A percentile compares a stretch with the other conserved stretches of the same genome.
These are phyloP conservation scores for Erodium trifolium DNA, from an alignment of 441 rosid genomes.

Conservation along the genomic window DNA sequence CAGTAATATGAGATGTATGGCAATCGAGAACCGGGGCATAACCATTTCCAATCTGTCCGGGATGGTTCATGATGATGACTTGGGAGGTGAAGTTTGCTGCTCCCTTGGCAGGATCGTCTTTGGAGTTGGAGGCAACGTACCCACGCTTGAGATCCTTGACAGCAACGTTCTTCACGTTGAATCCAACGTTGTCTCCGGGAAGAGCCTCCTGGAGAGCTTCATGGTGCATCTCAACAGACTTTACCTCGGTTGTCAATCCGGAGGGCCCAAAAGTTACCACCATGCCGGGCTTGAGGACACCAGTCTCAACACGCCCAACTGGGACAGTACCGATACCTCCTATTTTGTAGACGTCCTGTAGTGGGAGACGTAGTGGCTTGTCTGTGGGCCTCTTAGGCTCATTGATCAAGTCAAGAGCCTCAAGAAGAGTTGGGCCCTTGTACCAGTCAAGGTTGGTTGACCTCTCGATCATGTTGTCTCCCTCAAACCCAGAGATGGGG, in stretches of 20 bases:
- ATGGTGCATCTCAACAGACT: constrained; percentile 37
- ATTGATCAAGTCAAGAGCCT: constrained; percentile 52
- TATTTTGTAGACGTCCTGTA: constrained; percentile 73
- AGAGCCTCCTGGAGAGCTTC: too few species aligned
- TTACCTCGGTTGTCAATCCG: constrained; percentile 55
- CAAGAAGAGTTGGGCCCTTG: constrained; percentile 72
- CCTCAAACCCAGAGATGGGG: too few species aligned
- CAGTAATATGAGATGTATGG: constrained; percentile 62
- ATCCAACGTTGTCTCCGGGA: constrained; percentile 51
- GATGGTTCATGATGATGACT: constrained; percentile 81
- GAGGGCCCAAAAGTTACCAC: constrained; percentile 54
- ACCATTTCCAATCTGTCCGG: constrained; percentile 64
- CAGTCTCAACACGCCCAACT: constrained; percentile 24
- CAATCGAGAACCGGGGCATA: constrained; percentile 57
- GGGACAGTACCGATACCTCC: constrained; percentile 71
- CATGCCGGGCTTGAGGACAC: constrained; percentile 47
- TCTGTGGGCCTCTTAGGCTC: constrained; percentile 77
- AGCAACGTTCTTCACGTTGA: constrained; percentile 70
- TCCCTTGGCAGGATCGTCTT: constrained; percentile 25
- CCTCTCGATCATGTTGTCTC: constrained; percentile 32
- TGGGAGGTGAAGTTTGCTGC: constrained; percentile 60
- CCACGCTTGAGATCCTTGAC: constrained; percentile 90
- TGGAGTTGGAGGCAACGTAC: constrained; percentile 59
- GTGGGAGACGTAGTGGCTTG: constrained; percentile 78
- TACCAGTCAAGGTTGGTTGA: constrained; percentile 71